Percentiles rank a stretch among this genome's conserved stretches.
These are phyloP conservation scores for Kernera saxatilis DNA, from an alignment of 345 rosid genomes.

Conservation along the genomic window DNA sequence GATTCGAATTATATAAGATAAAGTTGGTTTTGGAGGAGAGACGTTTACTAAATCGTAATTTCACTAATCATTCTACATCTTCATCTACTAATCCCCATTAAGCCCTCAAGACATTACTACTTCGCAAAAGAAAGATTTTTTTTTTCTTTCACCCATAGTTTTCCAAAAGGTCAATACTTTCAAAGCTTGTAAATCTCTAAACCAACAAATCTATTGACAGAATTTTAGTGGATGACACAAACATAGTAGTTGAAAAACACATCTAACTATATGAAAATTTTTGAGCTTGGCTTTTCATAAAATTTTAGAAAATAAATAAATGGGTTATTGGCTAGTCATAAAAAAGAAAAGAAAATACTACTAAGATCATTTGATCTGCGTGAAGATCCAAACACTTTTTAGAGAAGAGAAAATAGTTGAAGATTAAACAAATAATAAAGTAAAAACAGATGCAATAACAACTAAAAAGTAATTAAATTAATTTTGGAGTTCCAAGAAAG, in stretches of 20 bases:
- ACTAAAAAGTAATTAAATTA: conserved; percentile 1
- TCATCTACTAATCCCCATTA: neutral
- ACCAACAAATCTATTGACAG: neutral
- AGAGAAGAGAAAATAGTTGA: neutral
- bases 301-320: neutral
- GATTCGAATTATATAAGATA: neutral
- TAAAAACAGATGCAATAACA: neutral
- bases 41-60: neutral
- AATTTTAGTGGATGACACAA: neutral
- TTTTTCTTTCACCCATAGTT: conserved; percentile 6
- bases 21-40: neutral
- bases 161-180: conserved; percentile 14
- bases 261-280: neutral
- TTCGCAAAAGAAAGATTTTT: neutral
- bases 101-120: neutral
- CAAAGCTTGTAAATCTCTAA: conserved; percentile 4
- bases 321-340: neutral
- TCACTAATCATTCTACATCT: conserved; percentile 2
- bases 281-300: neutral
- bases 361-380: conserved; percentile 27
- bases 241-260: conserved; percentile 10
- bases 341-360: neutral
- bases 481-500: conserved; percentile 25
- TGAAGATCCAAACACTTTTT: conserved; percentile 28
- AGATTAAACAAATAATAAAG: conserved; percentile 26